A percentile compares a stretch with the other conserved stretches of the same genome.
Conservation (phyloP, 2,329 filamentous ascomycete species). For the Ceratocystis papillata region DNA sequence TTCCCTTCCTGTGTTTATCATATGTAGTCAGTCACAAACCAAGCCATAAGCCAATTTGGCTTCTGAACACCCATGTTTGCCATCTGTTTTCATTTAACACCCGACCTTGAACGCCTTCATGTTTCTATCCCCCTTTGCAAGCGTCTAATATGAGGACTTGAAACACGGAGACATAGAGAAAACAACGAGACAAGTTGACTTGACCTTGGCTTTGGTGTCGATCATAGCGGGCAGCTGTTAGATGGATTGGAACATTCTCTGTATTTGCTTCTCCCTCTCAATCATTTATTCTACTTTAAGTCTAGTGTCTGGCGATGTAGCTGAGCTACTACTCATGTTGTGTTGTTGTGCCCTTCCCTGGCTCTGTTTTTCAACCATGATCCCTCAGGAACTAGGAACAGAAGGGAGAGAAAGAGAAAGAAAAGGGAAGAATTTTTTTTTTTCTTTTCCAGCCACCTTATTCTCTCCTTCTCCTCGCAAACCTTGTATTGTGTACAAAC, state of each 20-base stretch:
- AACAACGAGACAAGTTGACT: not conserved
- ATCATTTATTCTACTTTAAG: not conserved
- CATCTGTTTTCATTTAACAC: too few species aligned
- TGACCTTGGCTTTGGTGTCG: not conserved
- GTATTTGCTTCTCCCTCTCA: too few species aligned
- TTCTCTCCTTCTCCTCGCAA: not conserved
- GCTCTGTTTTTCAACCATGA: not conserved
- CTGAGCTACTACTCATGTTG: too few species aligned
- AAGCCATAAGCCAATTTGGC: too few species aligned
- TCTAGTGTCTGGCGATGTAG: not conserved
- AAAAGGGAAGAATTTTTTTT: not conserved
- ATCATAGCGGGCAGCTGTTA: slow-evolving; percentile 3
- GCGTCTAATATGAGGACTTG: not conserved
- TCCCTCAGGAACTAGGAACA: not conserved
- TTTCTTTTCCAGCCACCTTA: not conserved
- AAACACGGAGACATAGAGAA: slow-evolving; percentile 7
- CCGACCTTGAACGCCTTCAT: too few species aligned
- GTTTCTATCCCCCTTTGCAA: too few species aligned
- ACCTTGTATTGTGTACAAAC: not conserved
- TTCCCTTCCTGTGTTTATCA: not conserved
- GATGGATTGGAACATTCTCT: not conserved
- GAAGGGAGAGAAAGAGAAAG: not conserved
- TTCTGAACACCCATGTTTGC: not conserved
- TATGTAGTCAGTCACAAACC: too few species aligned
- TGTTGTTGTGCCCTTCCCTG: not conserved